Percentiles rank a stretch among this genome's conserved stretches.
Evolutionary conservation across 176 grass and related monocot genomes (phyloP).

Genomic region (Aegilops bicornis): DNA sequence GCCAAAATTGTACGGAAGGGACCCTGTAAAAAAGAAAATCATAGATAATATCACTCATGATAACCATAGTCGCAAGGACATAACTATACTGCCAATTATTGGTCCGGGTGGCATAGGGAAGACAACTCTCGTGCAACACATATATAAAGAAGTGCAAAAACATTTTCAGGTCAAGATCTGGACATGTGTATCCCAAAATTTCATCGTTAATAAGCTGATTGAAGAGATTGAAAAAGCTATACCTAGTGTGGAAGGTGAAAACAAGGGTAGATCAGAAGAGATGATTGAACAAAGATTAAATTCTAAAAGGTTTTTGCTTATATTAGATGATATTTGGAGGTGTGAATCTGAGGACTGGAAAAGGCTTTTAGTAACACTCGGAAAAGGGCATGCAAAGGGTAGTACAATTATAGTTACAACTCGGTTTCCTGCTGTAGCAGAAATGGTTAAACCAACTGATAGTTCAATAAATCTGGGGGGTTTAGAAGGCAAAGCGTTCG

Average conservation of each 20-base stretch:
- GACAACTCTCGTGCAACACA: slow-evolving; percentile 39
- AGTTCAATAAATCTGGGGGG: neutral
- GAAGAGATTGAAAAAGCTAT: neutral
- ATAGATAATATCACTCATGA: neutral
- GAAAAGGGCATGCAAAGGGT: neutral
- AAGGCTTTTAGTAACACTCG: neutral
- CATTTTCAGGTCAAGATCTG: slow-evolving; percentile 32
- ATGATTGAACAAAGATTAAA: neutral
- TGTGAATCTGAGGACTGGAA: slow-evolving; percentile 3
- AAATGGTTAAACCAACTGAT: neutral
- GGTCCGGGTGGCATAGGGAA: slow-evolving; percentile 51
- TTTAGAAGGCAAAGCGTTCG: neutral
- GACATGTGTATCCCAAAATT: slow-evolving; percentile 36
- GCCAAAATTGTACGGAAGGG: slow-evolving; percentile 19
- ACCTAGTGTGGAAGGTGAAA: neutral
- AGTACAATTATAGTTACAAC: slow-evolving; percentile 23
- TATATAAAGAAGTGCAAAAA: neutral
- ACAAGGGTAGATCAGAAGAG: rapidly evolving
- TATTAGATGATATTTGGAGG: slow-evolving; percentile 33
- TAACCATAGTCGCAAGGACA: neutral
- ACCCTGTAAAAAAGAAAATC: neutral
- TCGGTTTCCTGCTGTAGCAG: neutral
- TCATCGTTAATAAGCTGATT: neutral
- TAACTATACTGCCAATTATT: slow-evolving; percentile 22
- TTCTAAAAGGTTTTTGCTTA: slow-evolving; percentile 5